Base-by-base conservation (phyloP, 495 filamentous ascomycete species). In the Xylaria nigripes region DNA sequence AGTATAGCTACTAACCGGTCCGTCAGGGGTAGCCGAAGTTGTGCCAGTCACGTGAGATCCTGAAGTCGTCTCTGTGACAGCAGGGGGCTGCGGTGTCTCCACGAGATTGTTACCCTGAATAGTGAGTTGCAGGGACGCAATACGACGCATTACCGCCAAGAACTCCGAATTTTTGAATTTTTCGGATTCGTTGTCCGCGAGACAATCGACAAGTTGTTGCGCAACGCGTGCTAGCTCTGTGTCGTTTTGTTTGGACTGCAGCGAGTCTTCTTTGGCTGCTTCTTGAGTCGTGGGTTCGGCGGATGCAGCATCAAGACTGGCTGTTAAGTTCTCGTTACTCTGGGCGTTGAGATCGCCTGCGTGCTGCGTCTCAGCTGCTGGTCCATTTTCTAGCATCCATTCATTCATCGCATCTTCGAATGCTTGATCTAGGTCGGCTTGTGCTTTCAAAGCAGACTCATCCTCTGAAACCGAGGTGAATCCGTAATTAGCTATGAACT, bases 101-200 rank as follows among this genome's bases (percentile, higher is more conserved):
- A 76, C 68, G 6, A 76, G 59, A 47, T 63, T 51, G 30, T 70
- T 63, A 29, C 67, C 68, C 2, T 71, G 60, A 6, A 75, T 68
- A 3, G 70, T 68, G 12, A 76, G 57, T 47, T 76, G 64, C 25
- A 50, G 48, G 46, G 66, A 62, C 5, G 63, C 69, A 30, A 76
- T 68, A 32, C 65, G 66, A 24, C 68, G 66, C 74, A 76, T 75
- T 22, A 76, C 58, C 34, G 65, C 55, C 0, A 76, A 38, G 44
- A 76, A 76, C 13, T 59, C 57, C 7, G 74, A 76, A 25, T 72
- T 68, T 46, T 65, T 70, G 52, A 76, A 75, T 51, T 75, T 76
- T 8, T 69, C 64, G 0, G 66, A 68, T 27, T 61, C 40, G 51
- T 74, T 70, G 45, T 61, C 62, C 7, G 64, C 50, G 7, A 76